Evolutionary conservation across 192 early-diverging fungal species (phyloP), one percentile per base, ranked within the genome.

Genomic region (Mortierella hygrophila): DNA sequence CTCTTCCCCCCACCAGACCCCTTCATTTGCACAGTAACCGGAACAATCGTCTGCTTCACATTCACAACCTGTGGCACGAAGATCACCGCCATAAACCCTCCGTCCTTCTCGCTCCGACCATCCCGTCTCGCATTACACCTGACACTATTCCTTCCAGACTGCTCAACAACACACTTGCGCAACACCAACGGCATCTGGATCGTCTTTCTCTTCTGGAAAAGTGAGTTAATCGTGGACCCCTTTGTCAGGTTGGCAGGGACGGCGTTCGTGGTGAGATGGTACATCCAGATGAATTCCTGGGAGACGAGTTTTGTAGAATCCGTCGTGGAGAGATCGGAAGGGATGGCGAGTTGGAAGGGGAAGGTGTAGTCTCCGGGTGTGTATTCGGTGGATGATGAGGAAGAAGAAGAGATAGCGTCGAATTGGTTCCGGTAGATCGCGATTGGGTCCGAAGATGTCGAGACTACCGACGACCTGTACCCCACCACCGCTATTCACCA

Each of bases 321-420:
- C 0, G 63, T 77, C 8, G 86, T 69, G 41, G 76, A 63, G 1
- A 77, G 63, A 46, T 77, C 63, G 21, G 65, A 42, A 9, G 65
- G 76, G 76, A 77, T 52, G 18, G 44, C 4, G 44, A 77, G 42
- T 5, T 65, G 32, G 35, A 77, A 77, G 2, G 76, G 60, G 68
- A 77, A 77, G 32, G 44, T 35, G 63, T 77, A 77, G 26, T 68
- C 68, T 4, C 76, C 76, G 3, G 73, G 73, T 21, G 16, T 15
- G 21, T 52, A 75, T 7, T 47, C 52, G 5, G 52, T 75, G 57
- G 73, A 52, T 11, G 68, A 21, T 3, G 71, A 13, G 18, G 71
- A 46, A 5, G 71, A 15, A 4, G 4, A 2, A 26, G 40, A n/a
- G 26, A 72, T 49, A 10, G 46, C 71, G 23, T 46, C 41, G 71